Percentiles rank a stretch among this genome's conserved stretches.
These are phyloP conservation scores for Dothistroma septosporum DNA, from an alignment of 2,329 filamentous ascomycete genomes.

Conservation along the genomic window DNA sequence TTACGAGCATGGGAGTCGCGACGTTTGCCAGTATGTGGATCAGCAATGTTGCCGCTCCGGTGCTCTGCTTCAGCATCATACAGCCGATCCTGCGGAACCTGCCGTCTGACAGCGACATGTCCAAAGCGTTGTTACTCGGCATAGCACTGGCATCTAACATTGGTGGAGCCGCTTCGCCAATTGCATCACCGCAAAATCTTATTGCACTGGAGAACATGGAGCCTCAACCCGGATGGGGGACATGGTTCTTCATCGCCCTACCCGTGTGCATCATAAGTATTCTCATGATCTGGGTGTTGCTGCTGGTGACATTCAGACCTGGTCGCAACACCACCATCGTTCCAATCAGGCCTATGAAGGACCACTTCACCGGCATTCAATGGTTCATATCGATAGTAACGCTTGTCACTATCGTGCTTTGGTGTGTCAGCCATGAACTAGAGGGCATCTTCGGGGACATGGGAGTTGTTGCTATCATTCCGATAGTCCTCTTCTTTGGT, in stretches of 20 bases:
- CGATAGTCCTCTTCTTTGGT: constrained; percentile 92
- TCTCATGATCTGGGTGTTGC: constrained; percentile 79
- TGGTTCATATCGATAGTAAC: constrained; percentile 90
- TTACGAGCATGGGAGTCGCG: constrained; percentile 98
- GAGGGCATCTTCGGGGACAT: constrained; percentile 90
- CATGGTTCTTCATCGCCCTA: constrained; percentile 95
- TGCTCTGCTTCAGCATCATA: constrained; percentile 96
- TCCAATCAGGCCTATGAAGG: constrained; percentile 83
- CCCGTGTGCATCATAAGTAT: constrained; percentile 90
- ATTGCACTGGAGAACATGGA: constrained; percentile 95
- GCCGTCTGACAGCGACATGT: constrained; percentile 84
- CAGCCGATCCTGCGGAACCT: constrained; percentile 95
- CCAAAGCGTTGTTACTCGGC: constrained; percentile 89
- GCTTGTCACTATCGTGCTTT: constrained; percentile 76
- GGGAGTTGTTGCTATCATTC: constrained; percentile 96
- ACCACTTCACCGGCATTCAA: constrained; percentile 81
- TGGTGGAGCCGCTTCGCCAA: constrained; percentile 91
- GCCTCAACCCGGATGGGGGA: constrained; percentile 83
- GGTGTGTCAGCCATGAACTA: constrained; percentile 88
- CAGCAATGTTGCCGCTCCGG: constrained; percentile 94
- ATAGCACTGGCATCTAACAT: constrained; percentile 95
- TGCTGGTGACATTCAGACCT: constrained; percentile 81
- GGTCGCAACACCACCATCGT: constrained; percentile 83
- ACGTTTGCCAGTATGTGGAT: constrained; percentile 99
- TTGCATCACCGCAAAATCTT: constrained; percentile 95